phyloP scores from a whole-genome alignment of 306 rosid species.

The Sechiopsis laciniata region DNA sequence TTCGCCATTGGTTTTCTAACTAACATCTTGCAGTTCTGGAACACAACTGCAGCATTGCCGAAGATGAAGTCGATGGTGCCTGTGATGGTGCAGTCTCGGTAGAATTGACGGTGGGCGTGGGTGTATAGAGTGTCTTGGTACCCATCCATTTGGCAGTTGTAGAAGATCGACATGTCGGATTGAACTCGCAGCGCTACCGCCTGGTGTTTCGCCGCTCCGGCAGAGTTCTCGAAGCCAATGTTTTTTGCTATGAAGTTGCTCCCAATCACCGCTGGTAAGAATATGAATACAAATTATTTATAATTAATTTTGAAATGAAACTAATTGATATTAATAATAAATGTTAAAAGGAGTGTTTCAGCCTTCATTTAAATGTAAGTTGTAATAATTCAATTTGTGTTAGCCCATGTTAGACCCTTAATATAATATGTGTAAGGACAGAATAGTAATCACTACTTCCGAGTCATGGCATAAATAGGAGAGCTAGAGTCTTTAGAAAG shows the following conservation, averaged over 20 bases:
- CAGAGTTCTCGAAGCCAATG: conserved; percentile 53
- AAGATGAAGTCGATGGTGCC: conserved; percentile 53
- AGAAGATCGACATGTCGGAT: conserved; percentile 40
- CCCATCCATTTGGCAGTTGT: conserved; percentile 44
- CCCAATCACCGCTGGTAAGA: too few relatives aligned
- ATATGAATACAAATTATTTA: too few relatives aligned
- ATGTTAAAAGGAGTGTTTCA: too few relatives aligned
- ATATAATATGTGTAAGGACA: too few relatives aligned
- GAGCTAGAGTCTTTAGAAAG: too few relatives aligned
- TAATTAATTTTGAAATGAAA: too few relatives aligned
- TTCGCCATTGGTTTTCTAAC: conserved; percentile 34
- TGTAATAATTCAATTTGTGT: too few relatives aligned
- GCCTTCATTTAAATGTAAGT: too few relatives aligned
- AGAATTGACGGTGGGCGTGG: conserved; percentile 50
- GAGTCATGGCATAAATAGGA: too few relatives aligned
- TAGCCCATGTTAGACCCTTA: too few relatives aligned
- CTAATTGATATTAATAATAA: too few relatives aligned
- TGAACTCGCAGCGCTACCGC: conserved; percentile 45
- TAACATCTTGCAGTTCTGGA: conserved; percentile 51
- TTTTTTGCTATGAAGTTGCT: conserved; percentile 50
- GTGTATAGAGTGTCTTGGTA: conserved; percentile 50
- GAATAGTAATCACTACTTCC: too few relatives aligned
- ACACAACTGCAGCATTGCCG: conserved; percentile 36
- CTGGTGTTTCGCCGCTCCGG: conserved; percentile 42
- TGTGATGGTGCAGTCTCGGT: conserved; percentile 40